Conservation (phyloP, 2,329 filamentous ascomycete species). For the Phoma sp. region DNA sequence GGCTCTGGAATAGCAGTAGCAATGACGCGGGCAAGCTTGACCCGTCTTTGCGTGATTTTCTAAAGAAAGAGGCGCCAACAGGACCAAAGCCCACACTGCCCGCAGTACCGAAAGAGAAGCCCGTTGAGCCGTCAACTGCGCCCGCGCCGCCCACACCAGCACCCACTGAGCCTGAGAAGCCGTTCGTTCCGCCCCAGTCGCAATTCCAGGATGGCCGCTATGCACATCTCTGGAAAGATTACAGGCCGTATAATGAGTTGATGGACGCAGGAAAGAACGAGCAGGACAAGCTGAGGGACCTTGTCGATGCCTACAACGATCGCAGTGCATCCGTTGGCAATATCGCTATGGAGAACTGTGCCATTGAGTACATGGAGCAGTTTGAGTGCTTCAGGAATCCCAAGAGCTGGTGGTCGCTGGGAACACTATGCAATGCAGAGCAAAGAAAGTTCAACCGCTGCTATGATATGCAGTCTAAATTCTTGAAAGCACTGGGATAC, state of each 20-base stretch:
- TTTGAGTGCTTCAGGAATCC: conserved; percentile 81
- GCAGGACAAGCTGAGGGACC: conserved; percentile 78
- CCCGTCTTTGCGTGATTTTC: conserved; percentile 80
- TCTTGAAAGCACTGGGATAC: conserved; percentile 90
- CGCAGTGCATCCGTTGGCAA: conserved; percentile 77
- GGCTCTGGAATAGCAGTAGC: conserved; percentile 62
- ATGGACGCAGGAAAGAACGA: conserved; percentile 74
- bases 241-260: conserved; percentile 73
- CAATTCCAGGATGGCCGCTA: conserved; percentile 73
- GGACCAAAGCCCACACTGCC: conserved; percentile 60
- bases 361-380: conserved; percentile 82
- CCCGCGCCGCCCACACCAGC: conserved; percentile 5
- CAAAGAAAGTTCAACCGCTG: conserved; percentile 82
- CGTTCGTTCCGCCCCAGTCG: conserved; percentile 58
- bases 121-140: conserved; percentile 20
- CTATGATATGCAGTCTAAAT: conserved; percentile 88
- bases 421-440: conserved; percentile 83
- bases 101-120: conserved; percentile 36
- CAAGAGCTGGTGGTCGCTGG: conserved; percentile 63
- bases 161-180: conserved; percentile 26
- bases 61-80: conserved; percentile 79
- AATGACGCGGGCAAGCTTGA: conserved; percentile 71
- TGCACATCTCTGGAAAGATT: conserved; percentile 91
- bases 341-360: conserved; percentile 92
- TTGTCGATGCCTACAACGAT: conserved; percentile 84